phyloP scores from a whole-genome alignment of 2,329 filamentous ascomycete species.

The Colletotrichum sp. region DNA sequence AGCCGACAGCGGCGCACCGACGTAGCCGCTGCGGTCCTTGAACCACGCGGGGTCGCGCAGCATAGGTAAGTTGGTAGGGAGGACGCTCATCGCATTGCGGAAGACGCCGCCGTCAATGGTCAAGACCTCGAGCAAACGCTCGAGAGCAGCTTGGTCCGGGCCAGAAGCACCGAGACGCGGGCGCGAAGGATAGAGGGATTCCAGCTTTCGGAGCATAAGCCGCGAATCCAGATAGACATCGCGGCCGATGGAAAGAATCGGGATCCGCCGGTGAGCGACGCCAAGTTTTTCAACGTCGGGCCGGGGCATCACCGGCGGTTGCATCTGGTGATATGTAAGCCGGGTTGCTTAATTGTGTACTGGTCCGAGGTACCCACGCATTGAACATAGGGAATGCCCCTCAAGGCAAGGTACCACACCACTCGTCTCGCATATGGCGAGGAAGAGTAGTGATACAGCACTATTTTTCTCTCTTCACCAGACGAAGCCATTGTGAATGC shows the following conservation, averaged over 20 bases:
- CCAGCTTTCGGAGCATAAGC: conserved; percentile 70
- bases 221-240: conserved; percentile 75
- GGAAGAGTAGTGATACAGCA: conserved; percentile 70
- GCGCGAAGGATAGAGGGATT: conserved; percentile 55
- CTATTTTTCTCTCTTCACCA: conserved; percentile 35
- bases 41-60: conserved; percentile 63
- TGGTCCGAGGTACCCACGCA: conserved; percentile 55
- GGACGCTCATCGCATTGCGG: conserved; percentile 51
- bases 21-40: conserved; percentile 57
- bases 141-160: conserved; percentile 48
- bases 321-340: conserved; percentile 48
- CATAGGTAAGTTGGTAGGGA: conserved; percentile 60
- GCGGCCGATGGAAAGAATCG: conserved; percentile 67
- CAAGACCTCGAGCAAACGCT: conserved; percentile 61
- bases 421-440: conserved; percentile 70
- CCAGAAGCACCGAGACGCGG: conserved; percentile 40
- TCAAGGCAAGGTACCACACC: conserved; percentile 70
- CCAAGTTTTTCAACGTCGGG: conserved; percentile 67
- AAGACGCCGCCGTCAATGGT: conserved; percentile 65
- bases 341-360: not conserved
- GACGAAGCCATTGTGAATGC: not conserved
- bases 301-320: conserved; percentile 70
- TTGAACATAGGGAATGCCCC: conserved; percentile 69
- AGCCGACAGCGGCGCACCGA: conserved; percentile 28
- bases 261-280: conserved; percentile 72